Evolutionary conservation across 164 flowering plant species (phyloP), one percentile per base, ranked within the genome.

Genomic region (Amborella trichopoda): DNA sequence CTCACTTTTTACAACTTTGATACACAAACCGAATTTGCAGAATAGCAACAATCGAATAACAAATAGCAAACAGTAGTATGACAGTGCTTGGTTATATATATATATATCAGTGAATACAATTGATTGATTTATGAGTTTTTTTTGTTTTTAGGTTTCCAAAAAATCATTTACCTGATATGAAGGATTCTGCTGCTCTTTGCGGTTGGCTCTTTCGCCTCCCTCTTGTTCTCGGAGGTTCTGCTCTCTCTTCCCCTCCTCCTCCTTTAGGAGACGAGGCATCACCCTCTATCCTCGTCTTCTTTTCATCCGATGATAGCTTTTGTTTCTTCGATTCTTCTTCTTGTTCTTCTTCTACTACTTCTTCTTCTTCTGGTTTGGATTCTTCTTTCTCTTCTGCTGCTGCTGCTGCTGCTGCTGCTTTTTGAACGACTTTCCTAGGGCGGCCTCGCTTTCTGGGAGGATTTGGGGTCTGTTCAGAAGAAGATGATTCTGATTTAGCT

Each of bases 121-220:
- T n/a, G n/a, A n/a, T n/a, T n/a, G n/a, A n/a, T n/a, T n/a, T n/a
- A n/a, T n/a, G n/a, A n/a, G n/a, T n/a, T n/a, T n/a, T n/a, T n/a
- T n/a, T n/a, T n/a, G n/a, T n/a, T n/a, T n/a, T n/a, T n/a, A n/a
- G n/a, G n/a, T n/a, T n/a, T n/a, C n/a, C n/a, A n/a, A n/a, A n/a
- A n/a, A n/a, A n/a, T n/a, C n/a, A n/a, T n/a, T n/a, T n/a, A n/a
- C n/a, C n/a, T n/a, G n/a, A n/a, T n/a, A n/a, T n/a, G n/a, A n/a
- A n/a, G n/a, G n/a, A n/a, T n/a, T n/a, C n/a, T n/a, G n/a, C n/a
- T 64, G 57, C 86, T 79, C 68, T 71, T 76, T 68, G 59, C 42
- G 86, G 86, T 40, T 66, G 71, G 69, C 78, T 57, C 61, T 74
- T 79, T 46, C 78, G 48, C 32, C 73, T 73, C 25, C 67, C 70